A percentile compares a stretch with the other conserved stretches of the same genome.
Conservation (phyloP, 2,329 filamentous ascomycete species). For the Simplicillium sp. region DNA sequence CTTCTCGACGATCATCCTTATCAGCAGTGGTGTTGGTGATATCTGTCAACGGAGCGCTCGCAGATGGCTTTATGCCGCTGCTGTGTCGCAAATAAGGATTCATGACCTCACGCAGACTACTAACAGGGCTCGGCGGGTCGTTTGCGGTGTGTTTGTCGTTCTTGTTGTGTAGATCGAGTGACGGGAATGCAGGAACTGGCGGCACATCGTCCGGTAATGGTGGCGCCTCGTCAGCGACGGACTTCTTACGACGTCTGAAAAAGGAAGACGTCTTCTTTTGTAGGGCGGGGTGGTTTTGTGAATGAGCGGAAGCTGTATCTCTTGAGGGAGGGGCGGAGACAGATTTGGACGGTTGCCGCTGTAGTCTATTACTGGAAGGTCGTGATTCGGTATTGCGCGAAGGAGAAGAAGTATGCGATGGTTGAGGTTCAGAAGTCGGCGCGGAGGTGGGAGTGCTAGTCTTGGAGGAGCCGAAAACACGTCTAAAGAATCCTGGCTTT, state of each 20-base stretch:
- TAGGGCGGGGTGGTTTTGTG: constrained; percentile 43
- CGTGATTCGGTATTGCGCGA: constrained; percentile 1
- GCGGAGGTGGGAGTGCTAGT: constrained; percentile 25
- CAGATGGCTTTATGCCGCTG: constrained; percentile 16
- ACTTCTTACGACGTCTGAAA: constrained; percentile 90
- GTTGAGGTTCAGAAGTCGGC: background rate
- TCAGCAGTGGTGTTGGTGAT: constrained; percentile 13
- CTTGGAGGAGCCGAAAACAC: constrained; percentile 74
- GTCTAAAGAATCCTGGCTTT: constrained; percentile 81
- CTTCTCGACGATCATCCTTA: constrained; percentile 18
- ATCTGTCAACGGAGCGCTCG: constrained; percentile 14
- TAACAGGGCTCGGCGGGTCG: constrained; percentile 53
- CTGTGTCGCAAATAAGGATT: constrained; percentile 59
- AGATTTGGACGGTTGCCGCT: constrained; percentile 25
- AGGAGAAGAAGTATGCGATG: constrained; percentile 15
- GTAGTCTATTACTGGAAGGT: background rate
- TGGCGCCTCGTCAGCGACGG: constrained; percentile 60
- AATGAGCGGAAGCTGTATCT: constrained; percentile 32
- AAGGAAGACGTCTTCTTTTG: constrained; percentile 93
- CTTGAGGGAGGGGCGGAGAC: constrained; percentile 38
- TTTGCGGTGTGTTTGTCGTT: constrained; percentile 19
- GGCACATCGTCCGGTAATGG: constrained; percentile 43
- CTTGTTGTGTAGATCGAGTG: constrained; percentile 21
- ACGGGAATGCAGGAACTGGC: constrained; percentile 26
- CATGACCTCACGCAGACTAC: constrained; percentile 80